These are phyloP conservation scores for Pichia terricola DNA, from an alignment of 1,139 yeast genomes.

Conservation along the genomic window DNA sequence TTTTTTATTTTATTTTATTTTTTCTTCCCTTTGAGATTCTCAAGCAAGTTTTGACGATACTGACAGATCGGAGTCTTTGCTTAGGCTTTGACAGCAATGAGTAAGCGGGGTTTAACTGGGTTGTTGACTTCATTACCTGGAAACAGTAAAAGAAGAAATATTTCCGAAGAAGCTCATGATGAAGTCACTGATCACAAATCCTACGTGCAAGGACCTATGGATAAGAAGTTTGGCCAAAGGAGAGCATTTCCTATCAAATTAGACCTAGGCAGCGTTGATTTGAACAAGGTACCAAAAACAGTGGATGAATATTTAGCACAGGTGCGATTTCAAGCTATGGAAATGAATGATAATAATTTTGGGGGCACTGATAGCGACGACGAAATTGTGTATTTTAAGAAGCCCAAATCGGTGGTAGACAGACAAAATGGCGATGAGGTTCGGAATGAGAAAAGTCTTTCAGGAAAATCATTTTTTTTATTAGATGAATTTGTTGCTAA, in stretches of 20 bases:
- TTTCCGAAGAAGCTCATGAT: background rate
- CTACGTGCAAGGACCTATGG: conserved; percentile 27
- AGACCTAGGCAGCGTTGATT: conserved; percentile 12
- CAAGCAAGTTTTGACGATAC: too few species aligned
- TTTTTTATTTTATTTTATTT: too few species aligned
- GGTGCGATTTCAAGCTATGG: conserved; percentile 22
- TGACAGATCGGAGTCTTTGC: too few species aligned
- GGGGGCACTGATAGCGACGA: conserved; percentile 3
- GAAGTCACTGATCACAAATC: background rate
- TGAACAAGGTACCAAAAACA: conserved; percentile 12
- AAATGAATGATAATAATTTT: background rate
- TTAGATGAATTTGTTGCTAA: too few species aligned
- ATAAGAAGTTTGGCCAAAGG: conserved; percentile 32
- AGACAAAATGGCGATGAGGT: background rate
- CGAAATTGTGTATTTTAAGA: conserved; percentile 3
- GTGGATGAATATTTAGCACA: conserved; percentile 24
- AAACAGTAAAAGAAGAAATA: background rate
- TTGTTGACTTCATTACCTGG: conserved; percentile 5
- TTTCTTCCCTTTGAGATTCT: too few species aligned
- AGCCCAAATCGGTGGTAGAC: background rate
- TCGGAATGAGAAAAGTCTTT: too few species aligned
- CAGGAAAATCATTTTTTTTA: too few species aligned
- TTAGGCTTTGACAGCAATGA: too few species aligned
- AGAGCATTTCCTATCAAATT: conserved; percentile 31
- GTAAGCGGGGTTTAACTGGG: background rate